A percentile compares a stretch with the other conserved stretches of the same genome.
Conservation (phyloP, 805 yeast genomes). For the Candida chilensis region DNA sequence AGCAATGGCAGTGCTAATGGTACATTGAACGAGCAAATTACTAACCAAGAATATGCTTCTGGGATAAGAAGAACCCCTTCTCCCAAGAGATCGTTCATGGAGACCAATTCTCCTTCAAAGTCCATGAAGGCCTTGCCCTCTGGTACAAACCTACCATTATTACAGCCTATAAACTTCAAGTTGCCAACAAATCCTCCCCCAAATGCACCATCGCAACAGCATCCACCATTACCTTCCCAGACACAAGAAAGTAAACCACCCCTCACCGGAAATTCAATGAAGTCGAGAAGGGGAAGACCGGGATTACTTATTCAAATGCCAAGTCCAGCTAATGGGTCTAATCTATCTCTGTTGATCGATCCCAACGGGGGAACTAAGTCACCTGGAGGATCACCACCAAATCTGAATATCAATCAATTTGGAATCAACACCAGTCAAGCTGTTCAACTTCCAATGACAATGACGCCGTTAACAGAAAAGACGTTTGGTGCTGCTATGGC, state of each 20-base stretch:
- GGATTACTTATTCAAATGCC: conserved; percentile 70
- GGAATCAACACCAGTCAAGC: conserved; percentile 50
- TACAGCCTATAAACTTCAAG: conserved; percentile 48
- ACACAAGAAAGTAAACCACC: conserved; percentile 1
- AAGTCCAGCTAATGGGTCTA: conserved; percentile 39
- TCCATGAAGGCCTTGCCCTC: conserved; percentile 43
- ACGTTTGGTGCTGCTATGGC: conserved; percentile 7
- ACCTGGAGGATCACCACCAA: conserved; percentile 4
- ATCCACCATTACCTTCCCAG: neutral
- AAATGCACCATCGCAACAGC: conserved; percentile 1
- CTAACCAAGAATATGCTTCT: too few species aligned
- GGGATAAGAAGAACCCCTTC: conserved; percentile 32
- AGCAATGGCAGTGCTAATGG: conserved; percentile 1
- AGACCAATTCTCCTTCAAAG: conserved; percentile 26
- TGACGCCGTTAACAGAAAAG: conserved; percentile 77
- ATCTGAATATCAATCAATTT: conserved; percentile 53
- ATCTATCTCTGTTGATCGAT: conserved; percentile 26
- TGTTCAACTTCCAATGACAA: conserved; percentile 45
- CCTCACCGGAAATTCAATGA: too few species aligned
- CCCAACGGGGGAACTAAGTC: conserved; percentile 14
- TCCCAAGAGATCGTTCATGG: conserved; percentile 19
- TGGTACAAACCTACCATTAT: conserved; percentile 29
- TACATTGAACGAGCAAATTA: too few species aligned
- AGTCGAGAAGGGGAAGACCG: conserved; percentile 36
- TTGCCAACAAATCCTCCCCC: too few species aligned